phyloP scores from a whole-genome alignment of 306 rosid species.

The peach (Prunus persica) region Prunus_persica_NCBIv2 NC_034009.1:30421501-30422000 shows the following conservation, averaged over 20 bases:
- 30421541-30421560: constrained; percentile 21
- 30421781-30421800: constrained; percentile 24
- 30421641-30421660: constrained; percentile 24
- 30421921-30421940: constrained; percentile 7
- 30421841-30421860: constrained; percentile 1
- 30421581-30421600: constrained; percentile 14
- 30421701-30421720: constrained; percentile 30
- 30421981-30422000: neutral
- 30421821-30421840: constrained; percentile 20
- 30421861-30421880: constrained; percentile 32
- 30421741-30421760: constrained; percentile 19
- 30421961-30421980: neutral
- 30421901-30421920: constrained; percentile 16
- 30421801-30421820: constrained; percentile 35
- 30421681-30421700: constrained; percentile 28
- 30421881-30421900: constrained; percentile 26
- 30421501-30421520: constrained; percentile 26
- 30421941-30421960: constrained; percentile 10
- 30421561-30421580: constrained; percentile 18
- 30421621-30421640: constrained; percentile 17
- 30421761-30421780: constrained; percentile 13
- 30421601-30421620: constrained; percentile 1
- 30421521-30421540: constrained; percentile 22
- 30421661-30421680: constrained; percentile 6
- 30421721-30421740: constrained; percentile 24